phyloP scores from a whole-genome alignment of 169 alveolate genomes.

The Cyclospora cayetanensis region DNA sequence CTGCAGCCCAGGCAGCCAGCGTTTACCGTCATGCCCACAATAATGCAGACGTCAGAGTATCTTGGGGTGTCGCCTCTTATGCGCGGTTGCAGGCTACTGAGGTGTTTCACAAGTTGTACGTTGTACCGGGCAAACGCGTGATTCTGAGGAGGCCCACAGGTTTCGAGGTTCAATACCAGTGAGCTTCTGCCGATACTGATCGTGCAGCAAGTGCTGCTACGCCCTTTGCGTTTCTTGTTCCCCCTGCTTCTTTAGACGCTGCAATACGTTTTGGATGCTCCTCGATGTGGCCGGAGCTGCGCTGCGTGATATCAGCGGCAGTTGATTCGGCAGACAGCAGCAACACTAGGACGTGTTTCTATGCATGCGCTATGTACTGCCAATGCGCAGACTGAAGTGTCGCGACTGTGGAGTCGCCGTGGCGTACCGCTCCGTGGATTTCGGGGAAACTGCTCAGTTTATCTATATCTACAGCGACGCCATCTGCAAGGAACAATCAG shows the following conservation, averaged over 20 bases:
- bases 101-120: not conserved
- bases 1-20: no score
- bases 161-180: not conserved
- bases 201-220: not conserved
- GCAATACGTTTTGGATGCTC: not conserved
- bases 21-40: no score
- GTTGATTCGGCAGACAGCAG: not conserved
- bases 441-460: not conserved
- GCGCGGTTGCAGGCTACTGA: not conserved
- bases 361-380: not conserved
- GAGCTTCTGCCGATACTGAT: not conserved
- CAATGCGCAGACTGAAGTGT: not conserved
- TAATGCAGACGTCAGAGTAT: no score
- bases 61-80: no score
- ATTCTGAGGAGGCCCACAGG: not conserved
- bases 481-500: not conserved
- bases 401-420: constrained; percentile 2
- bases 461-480: not conserved
- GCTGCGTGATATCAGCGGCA: no score
- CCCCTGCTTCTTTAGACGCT: not conserved
- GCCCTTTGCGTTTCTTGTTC: not conserved
- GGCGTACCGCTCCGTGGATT: not conserved
- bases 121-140: not conserved
- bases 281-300: no score
- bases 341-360: not conserved